Percentiles rank a stretch among this genome's conserved stretches.
Evolutionary conservation across 768 basidiomycete genomes (phyloP).

Genomic region (Amanita thiersii): DNA sequence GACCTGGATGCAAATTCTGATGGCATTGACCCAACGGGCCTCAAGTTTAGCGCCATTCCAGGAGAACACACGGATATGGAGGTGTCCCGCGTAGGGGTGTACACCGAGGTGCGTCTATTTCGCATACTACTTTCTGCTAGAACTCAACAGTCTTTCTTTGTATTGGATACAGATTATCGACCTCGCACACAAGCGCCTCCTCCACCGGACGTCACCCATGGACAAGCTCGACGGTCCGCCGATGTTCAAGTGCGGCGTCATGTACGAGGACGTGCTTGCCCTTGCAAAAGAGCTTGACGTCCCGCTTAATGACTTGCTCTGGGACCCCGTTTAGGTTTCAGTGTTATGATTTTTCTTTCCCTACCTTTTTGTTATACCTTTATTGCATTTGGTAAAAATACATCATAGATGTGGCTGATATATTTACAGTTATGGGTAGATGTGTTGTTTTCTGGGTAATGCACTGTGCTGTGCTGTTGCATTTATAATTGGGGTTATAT

Average conservation of each 20-base stretch:
- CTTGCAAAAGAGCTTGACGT: conserved; percentile 57
- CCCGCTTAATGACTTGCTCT: conserved; percentile 55
- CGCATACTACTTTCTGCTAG: conserved; percentile 1
- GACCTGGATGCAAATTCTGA: conserved; percentile 35
- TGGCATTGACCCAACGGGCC: conserved; percentile 26
- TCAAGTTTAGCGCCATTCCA: conserved; percentile 41
- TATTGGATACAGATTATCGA: conserved; percentile 47
- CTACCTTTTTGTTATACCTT: no score
- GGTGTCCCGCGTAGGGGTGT: conserved; percentile 49
- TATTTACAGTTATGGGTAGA: no score
- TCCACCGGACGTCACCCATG: conserved; percentile 52
- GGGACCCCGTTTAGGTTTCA: conserved; percentile 49
- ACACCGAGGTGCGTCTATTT: conserved; percentile 42
- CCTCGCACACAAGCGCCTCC: conserved; percentile 51
- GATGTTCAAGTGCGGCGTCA: conserved; percentile 68
- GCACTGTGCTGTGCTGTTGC: no score
- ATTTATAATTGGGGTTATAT: no score
- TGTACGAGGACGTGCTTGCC: conserved; percentile 42
- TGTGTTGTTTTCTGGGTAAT: no score
- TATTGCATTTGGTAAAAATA: no score
- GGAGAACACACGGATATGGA: conserved; percentile 78
- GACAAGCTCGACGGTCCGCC: conserved; percentile 67
- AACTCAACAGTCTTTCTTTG: background rate
- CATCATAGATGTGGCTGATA: no score
- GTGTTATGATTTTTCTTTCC: no score